Evolutionary conservation across 2,329 filamentous ascomycete species (phyloP).

Genomic region (Verticillium longisporum): DNA sequence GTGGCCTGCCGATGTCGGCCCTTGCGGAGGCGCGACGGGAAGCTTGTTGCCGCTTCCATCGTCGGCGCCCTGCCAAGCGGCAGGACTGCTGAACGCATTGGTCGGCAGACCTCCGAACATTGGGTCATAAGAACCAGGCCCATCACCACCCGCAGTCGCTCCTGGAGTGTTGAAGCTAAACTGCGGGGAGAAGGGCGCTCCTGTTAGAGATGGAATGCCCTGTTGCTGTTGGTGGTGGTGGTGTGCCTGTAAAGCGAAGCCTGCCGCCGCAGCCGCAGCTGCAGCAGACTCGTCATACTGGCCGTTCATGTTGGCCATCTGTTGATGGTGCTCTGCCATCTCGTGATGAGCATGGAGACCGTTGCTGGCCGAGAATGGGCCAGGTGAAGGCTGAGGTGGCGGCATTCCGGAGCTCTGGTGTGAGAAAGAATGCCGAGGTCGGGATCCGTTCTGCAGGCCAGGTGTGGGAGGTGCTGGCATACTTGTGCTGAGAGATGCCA

Average conservation of each 20-base stretch:
- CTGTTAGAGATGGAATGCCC: slow-evolving; percentile 22
- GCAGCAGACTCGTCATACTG: slow-evolving; percentile 23
- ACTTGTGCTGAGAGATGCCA: slow-evolving; percentile 25
- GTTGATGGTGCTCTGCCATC: slow-evolving; percentile 18
- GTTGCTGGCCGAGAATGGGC: slow-evolving; percentile 29
- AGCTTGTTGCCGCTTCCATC: slow-evolving; percentile 8
- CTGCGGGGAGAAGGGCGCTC: slow-evolving; percentile 31
- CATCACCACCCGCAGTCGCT: slow-evolving; percentile 20
- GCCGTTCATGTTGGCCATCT: slow-evolving; percentile 23
- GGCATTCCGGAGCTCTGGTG: slow-evolving; percentile 18
- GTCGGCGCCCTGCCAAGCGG: slow-evolving; percentile 41
- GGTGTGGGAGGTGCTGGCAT: slow-evolving; percentile 19
- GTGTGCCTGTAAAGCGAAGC: slow-evolving; percentile 24
- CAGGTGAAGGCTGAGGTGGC: slow-evolving; percentile 28
- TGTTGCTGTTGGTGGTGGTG: slow-evolving; percentile 12
- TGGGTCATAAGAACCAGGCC: slow-evolving; percentile 41
- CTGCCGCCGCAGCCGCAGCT: slow-evolving; percentile 26
- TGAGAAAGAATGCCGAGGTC: slow-evolving; percentile 31
- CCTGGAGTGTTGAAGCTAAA: slow-evolving; percentile 31
- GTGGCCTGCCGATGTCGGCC: background rate
- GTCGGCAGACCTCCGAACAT: slow-evolving; percentile 53
- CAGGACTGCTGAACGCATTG: slow-evolving; percentile 44
- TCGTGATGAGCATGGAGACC: slow-evolving; percentile 28
- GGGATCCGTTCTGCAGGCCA: slow-evolving; percentile 21
- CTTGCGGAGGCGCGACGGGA: background rate